Base-by-base conservation (phyloP, 2,329 filamentous ascomycete species). In the Ceratocystis colombiana region DNA sequence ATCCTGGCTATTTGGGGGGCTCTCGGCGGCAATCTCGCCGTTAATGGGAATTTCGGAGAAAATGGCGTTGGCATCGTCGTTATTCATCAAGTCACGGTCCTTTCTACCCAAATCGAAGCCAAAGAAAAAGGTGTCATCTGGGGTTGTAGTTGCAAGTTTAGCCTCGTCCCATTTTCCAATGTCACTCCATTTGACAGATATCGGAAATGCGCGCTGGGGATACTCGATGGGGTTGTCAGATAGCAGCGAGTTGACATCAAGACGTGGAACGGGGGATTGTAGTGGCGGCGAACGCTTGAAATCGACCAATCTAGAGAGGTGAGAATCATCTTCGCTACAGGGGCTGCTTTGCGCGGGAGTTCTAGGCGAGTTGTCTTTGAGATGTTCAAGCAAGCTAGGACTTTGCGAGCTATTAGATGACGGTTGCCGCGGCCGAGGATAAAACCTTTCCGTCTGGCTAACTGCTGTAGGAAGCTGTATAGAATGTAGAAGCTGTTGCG, bases 41-140 rank as follows among this genome's bases (percentile, higher is more conserved):
- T 45, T 37, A 25, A 64, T 50, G 5, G 66, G 64, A 22, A 68
- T 64, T 75, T 76, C 59, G 74, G 74, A 59, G 74, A 80, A 80
- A 48, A 92, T 85, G 17, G 88, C 88, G 62, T 82, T 82, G 37
- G 77, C 75, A 70, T 93, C 89, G 71, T 90, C 83, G 70, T 92
- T 92, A 63, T 2, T 80, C 82, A 33, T 84, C 84, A 1, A 88
- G 71, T 93, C 89, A 22, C 84, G 76, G 74, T 93, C 89, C 8
- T 81, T 80, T 68, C 84, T 79, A 0, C 89, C 89, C 66, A 83
- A 79, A 71, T 93, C 89, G 68, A 88, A 82, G 5, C 89, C 89
- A 72, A 88, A 90, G 55, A 79, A 82, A 5, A 75, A 80, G 45
- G 75, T 74, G 69, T 77, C 72, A 68, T 76, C 69, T 68, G 70